Conservation (phyloP, 306 rosid species). For the Glycine tomentella region DNA sequence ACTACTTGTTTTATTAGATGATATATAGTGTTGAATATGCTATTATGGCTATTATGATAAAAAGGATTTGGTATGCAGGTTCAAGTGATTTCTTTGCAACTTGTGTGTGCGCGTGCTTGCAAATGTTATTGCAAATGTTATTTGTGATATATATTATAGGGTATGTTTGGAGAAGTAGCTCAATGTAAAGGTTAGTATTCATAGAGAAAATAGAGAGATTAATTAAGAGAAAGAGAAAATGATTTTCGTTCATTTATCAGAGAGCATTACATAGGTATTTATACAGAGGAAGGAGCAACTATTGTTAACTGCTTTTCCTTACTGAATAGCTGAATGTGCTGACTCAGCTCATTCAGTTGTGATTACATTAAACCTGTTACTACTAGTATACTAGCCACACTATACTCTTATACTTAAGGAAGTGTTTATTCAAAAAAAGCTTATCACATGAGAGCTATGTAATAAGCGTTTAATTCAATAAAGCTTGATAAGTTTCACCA, state of each 20-base stretch:
- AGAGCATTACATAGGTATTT: neutral
- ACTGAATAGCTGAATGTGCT: neutral
- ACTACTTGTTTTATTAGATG: conserved; percentile 16
- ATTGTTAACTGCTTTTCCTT: neutral
- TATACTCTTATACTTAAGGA: neutral
- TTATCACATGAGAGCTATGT: neutral
- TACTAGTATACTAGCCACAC: neutral
- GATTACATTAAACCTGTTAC: neutral
- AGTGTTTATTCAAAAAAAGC: neutral
- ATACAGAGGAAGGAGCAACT: neutral
- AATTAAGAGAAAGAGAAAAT: neutral
- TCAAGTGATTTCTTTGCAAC: conserved; percentile 1
- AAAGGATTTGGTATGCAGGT: neutral
- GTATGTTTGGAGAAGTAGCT: neutral
- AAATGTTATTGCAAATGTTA: conserved; percentile 25
- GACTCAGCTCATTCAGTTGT: neutral
- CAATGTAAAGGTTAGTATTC: neutral
- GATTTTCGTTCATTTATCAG: neutral
- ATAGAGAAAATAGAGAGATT: neutral
- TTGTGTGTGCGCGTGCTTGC: neutral
- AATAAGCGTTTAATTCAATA: neutral
- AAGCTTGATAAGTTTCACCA: conserved; percentile 2
- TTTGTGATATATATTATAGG: conserved; percentile 8
- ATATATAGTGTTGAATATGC: neutral
- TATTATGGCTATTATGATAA: conserved; percentile 9